A percentile compares a stretch with the other conserved stretches of the same genome.
These are phyloP conservation scores for Dioscorea alata DNA, from an alignment of 106 monocot species.

Conservation along the genomic window DNA sequence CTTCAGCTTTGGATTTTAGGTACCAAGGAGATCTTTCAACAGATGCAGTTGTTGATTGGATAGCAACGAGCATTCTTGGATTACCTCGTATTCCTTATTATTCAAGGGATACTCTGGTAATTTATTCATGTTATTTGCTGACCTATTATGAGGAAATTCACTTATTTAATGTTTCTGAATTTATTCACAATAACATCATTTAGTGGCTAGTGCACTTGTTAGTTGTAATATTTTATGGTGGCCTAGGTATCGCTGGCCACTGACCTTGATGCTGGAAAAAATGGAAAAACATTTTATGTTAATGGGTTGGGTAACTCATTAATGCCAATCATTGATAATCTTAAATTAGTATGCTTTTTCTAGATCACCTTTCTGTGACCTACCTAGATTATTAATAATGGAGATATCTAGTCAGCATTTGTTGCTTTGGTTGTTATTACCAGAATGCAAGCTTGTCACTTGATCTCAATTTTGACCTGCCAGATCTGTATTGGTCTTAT, in stretches of 20 bases:
- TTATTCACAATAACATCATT: background rate
- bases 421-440: no score
- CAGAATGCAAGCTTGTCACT: no score
- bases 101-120: constrained; percentile 85
- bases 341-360: no score
- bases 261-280: background rate
- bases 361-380: no score
- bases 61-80: constrained; percentile 68
- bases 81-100: constrained; percentile 89
- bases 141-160: background rate
- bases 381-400: no score
- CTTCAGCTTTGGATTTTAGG: constrained; percentile 22
- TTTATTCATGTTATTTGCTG: background rate
- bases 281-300: background rate
- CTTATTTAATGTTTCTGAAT: background rate
- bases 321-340: no score
- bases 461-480: no score
- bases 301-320: no score
- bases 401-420: no score
- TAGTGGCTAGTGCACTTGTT: background rate
- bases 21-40: constrained; percentile 75
- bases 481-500: no score
- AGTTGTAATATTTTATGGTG: background rate
- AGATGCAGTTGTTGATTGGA: constrained; percentile 92
- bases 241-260: background rate